phyloP scores from a whole-genome alignment of 768 basidiomycete genomes.

The Russula foetens region DNA sequence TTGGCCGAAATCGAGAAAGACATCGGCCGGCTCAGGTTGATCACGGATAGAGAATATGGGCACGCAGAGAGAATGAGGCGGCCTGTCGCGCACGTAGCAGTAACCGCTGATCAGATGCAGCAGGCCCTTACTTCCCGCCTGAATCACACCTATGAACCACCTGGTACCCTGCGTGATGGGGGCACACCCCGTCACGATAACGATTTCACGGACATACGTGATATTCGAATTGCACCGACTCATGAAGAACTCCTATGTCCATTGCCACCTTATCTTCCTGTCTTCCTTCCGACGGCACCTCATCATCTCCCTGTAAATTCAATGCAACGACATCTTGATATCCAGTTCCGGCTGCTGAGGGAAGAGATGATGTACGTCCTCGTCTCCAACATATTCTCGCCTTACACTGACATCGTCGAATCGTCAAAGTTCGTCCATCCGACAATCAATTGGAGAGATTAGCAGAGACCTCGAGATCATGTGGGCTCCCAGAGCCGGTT shows the following conservation, averaged over 20 bases:
- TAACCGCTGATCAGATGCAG: constrained; percentile 20
- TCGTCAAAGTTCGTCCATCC: constrained; percentile 16
- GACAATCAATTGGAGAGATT: constrained; percentile 16
- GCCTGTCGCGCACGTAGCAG: not conserved
- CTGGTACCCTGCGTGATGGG: constrained; percentile 39
- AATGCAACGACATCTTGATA: constrained; percentile 62
- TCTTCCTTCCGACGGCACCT: constrained; percentile 50
- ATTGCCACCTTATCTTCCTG: constrained; percentile 50
- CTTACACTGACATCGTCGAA: not conserved
- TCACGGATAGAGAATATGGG: constrained; percentile 43
- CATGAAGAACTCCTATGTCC: constrained; percentile 50
- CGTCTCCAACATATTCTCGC: not conserved
- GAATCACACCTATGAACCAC: constrained; percentile 42
- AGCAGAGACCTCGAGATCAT: constrained; percentile 18
- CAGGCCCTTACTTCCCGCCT: constrained; percentile 35
- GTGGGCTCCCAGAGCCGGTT: not conserved
- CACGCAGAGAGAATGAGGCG: constrained; percentile 24
- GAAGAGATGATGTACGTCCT: no score
- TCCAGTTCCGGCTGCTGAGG: constrained; percentile 70
- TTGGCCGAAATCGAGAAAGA: constrained; percentile 29
- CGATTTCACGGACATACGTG: constrained; percentile 43
- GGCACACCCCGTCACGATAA: constrained; percentile 60
- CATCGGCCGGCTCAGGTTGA: constrained; percentile 30
- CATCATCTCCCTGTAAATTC: constrained; percentile 49
- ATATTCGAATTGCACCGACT: constrained; percentile 63